phyloP scores from a whole-genome alignment of 371 early-diverging fungal genomes.

The Haplosporangium sp. region DNA sequence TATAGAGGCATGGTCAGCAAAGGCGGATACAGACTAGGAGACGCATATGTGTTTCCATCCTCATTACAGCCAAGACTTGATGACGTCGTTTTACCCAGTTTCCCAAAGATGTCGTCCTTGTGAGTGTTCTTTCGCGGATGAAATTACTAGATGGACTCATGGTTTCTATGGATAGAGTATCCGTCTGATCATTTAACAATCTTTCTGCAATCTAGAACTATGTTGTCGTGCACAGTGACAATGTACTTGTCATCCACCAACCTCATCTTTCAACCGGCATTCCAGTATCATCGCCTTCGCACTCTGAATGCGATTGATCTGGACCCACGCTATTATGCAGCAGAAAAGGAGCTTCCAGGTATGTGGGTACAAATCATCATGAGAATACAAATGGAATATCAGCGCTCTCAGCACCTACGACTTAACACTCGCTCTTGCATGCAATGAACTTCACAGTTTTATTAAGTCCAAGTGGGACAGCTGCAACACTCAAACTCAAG shows the following conservation, averaged over 20 bases:
- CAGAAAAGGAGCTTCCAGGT: constrained; percentile 31
- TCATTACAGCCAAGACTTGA: constrained; percentile 37
- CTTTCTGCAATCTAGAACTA: constrained; percentile 20
- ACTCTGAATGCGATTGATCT: constrained; percentile 25
- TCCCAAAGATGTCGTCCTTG: constrained; percentile 42
- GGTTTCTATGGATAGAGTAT: not conserved
- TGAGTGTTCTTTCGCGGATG: constrained; percentile 10
- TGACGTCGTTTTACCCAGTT: constrained; percentile 37
- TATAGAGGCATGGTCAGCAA: constrained; percentile 40
- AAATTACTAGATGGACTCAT: not conserved
- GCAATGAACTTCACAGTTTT: constrained; percentile 12
- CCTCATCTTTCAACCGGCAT: constrained; percentile 46
- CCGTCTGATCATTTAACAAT: not conserved
- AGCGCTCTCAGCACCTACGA: not conserved
- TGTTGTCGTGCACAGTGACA: constrained; percentile 41
- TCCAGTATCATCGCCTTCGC: constrained; percentile 46
- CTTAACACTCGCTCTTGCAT: not conserved
- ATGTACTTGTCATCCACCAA: constrained; percentile 47
- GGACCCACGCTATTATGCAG: constrained; percentile 6
- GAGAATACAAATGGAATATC: not conserved
- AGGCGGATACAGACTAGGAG: constrained; percentile 48
- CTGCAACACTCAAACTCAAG: constrained; percentile 17
- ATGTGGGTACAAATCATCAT: not conserved
- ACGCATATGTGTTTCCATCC: constrained; percentile 44
- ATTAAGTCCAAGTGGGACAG: constrained; percentile 48